Percentiles rank a stretch among this genome's conserved stretches.
Evolutionary conservation across 2,329 filamentous ascomycete species (phyloP).

Genomic region (Colletotrichum sojae): DNA sequence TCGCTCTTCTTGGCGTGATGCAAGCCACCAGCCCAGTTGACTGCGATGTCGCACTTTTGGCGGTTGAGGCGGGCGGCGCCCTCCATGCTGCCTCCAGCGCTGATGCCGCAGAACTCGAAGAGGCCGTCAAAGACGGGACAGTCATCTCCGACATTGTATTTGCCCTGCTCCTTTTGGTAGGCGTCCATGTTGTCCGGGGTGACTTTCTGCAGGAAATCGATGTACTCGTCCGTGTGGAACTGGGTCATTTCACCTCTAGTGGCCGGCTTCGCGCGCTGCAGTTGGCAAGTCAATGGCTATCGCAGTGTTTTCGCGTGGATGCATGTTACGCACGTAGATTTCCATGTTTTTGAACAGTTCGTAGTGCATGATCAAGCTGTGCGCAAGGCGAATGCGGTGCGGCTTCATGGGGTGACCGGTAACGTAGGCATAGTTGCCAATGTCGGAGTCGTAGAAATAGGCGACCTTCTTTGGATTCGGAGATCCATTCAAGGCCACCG

Average conservation of each 20-base stretch:
- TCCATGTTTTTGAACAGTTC: conserved; percentile 98
- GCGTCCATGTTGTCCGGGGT: conserved; percentile 99
- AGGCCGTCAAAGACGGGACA: conserved; percentile 98
- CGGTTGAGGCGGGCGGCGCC: conserved; percentile 92
- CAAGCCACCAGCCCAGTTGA: conserved; percentile 98
- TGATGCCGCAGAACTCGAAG: conserved; percentile 97
- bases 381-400: conserved; percentile 93
- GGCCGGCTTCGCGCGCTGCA: conserved; percentile 85
- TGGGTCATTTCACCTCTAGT: conserved; percentile 91
- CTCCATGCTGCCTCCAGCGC: conserved; percentile 93
- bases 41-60: conserved; percentile 93
- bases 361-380: conserved; percentile 96
- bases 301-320: conserved; percentile 48
- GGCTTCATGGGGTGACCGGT: conserved; percentile 99
- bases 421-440: conserved; percentile 98
- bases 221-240: conserved; percentile 96
- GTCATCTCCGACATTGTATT: conserved; percentile 96
- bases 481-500: conserved; percentile 62
- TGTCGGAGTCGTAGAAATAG: conserved; percentile 98
- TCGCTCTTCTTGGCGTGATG: conserved; percentile 98
- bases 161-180: conserved; percentile 89
- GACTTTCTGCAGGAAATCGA: conserved; percentile 94
- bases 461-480: conserved; percentile 83
- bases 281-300: conserved; percentile 17
- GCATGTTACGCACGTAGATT: conserved; percentile 79